These are phyloP conservation scores for Populus euphratica DNA, from an alignment of 345 rosid genomes.

Conservation along the genomic window DNA sequence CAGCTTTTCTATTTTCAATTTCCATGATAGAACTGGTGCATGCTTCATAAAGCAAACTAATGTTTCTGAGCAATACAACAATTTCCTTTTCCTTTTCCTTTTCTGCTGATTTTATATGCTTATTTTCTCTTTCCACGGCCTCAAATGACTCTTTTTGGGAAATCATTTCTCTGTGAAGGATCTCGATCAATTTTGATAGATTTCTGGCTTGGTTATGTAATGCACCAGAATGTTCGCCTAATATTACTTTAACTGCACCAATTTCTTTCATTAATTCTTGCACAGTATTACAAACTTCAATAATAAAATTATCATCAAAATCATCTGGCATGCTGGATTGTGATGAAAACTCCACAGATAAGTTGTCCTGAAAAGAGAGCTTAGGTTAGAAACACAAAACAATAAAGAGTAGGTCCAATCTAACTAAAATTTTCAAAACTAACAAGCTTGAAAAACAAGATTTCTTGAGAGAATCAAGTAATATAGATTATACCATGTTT, in stretches of 20 bases:
- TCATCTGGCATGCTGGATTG: constrained; percentile 35
- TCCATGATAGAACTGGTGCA: constrained; percentile 55
- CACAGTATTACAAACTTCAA: constrained; percentile 44
- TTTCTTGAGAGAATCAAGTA: constrained; percentile 4
- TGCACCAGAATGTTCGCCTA: constrained; percentile 44
- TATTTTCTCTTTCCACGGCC: constrained; percentile 41
- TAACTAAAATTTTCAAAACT: not conserved
- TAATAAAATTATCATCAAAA: constrained; percentile 36
- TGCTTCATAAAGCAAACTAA: constrained; percentile 64
- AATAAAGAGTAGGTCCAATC: not conserved
- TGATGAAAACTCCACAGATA: constrained; percentile 37
- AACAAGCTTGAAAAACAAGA: not conserved
- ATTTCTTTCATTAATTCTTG: constrained; percentile 48
- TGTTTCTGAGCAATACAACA: constrained; percentile 42
- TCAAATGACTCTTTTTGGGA: constrained; percentile 39
- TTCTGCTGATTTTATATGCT: constrained; percentile 38
- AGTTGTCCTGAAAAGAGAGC: constrained; percentile 45
- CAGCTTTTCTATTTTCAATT: constrained; percentile 59
- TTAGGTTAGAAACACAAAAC: constrained; percentile 18
- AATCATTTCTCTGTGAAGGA: constrained; percentile 33
- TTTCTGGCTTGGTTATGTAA: constrained; percentile 48
- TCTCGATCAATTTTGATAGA: constrained; percentile 40
- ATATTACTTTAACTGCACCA: constrained; percentile 42
- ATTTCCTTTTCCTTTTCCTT: constrained; percentile 53
- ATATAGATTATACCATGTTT: constrained; percentile 44